A percentile compares a stretch with the other conserved stretches of the same genome.
Conservation (phyloP, 257 asterid species). For the Vinca minor region DNA sequence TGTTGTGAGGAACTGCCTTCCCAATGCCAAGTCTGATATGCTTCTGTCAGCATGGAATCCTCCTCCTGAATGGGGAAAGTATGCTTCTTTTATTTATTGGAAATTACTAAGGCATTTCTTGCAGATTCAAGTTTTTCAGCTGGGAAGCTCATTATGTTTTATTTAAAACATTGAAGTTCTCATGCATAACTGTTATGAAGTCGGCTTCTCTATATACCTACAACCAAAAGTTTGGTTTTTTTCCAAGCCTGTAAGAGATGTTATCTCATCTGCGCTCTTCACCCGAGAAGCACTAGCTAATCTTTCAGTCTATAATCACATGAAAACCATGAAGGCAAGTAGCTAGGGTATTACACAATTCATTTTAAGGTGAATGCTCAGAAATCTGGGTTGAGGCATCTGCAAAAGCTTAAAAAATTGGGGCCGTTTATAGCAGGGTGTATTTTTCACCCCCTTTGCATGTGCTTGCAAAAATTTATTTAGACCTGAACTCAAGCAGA, state of each 20-base stretch:
- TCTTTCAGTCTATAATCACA: too few relatives aligned
- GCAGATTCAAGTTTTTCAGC: not conserved
- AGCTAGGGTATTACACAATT: not conserved
- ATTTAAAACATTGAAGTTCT: not conserved
- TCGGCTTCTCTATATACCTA: not conserved
- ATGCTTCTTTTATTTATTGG: conserved; percentile 30
- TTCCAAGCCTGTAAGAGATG: not conserved
- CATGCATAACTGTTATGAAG: not conserved
- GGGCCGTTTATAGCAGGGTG: too few relatives aligned
- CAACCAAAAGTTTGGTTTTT: not conserved
- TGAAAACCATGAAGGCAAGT: too few relatives aligned
- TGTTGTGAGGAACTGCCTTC: conserved; percentile 90
- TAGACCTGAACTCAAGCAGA: too few relatives aligned
- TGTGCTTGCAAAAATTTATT: too few relatives aligned
- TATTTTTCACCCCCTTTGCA: too few relatives aligned
- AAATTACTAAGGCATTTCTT: conserved; percentile 6
- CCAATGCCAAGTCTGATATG: conserved; percentile 94
- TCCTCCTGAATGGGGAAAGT: conserved; percentile 99
- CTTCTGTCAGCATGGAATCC: conserved; percentile 98
- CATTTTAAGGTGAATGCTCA: not conserved
- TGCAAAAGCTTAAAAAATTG: not conserved
- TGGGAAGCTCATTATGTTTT: not conserved
- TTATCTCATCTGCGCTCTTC: not conserved
- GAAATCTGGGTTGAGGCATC: not conserved
- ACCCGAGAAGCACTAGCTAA: too few relatives aligned